Evolutionary conservation across 2,329 filamentous ascomycete genomes (phyloP), one percentile per base, ranked within the genome.

Genomic region (Zymoseptoria crescenta): DNA sequence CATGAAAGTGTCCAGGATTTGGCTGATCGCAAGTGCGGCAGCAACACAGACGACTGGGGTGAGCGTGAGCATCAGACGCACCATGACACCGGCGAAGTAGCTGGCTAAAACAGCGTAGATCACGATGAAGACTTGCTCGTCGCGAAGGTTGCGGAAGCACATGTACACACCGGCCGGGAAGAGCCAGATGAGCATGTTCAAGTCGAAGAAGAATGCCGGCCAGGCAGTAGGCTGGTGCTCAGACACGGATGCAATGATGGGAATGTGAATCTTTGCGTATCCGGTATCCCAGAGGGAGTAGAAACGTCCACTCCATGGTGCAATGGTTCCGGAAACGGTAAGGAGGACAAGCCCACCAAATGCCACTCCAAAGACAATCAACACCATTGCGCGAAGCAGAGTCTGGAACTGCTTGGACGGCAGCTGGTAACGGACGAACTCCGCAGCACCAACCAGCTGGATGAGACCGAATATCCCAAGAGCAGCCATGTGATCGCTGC

Each of bases 31-130:
- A 69, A 99, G 85, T 51, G 93, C 94, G 57, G 93, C 91, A 49
- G 94, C 88, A 66, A 96, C 91, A 75, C 94, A 99, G 55, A 99
- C 94, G 65, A 99, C 87, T 1, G 94, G 94, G 1, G 94, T 99
- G 67, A 99, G 79, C 0, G 94, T 99, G 63, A 99, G 84, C 94
- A 99, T 99, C 70, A 99, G 80, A 77, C 94, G 91, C 62, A 99
- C 94, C 94, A 99, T 99, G 77, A 99, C 95, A 73, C 94, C 94
- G 24, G 95, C 91, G 71, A 99, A 99, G 81, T 99, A 99, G 77
- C 91, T 96, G 65, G 91, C 90, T 64, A 97, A 87, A 52, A 99
- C 85, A n/a, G 92, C 86, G 73, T 99, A 99, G 67, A 97, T 95
- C 69, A 99, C 88, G 68, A 99, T 84, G 72, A 99, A 99, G 62